These are phyloP conservation scores for Panicum miliaceum DNA, from an alignment of 176 grass and related monocot genomes.

Conservation along the genomic window DNA sequence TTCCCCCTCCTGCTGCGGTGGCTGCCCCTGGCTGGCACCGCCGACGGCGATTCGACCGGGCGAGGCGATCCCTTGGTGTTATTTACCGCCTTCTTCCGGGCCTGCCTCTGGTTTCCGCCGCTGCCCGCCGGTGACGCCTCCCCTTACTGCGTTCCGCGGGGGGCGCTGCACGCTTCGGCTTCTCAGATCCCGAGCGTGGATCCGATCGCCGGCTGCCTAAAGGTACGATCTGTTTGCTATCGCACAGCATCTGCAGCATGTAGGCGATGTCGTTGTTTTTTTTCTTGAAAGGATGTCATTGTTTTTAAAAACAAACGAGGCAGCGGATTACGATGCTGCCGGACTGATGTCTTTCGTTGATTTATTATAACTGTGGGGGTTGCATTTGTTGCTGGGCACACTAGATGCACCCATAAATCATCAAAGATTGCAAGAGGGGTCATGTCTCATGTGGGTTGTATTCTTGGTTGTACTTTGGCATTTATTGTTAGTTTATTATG, in stretches of 20 bases:
- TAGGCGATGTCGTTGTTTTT: too few relatives aligned
- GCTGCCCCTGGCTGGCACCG: not conserved
- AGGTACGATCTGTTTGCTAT: slow-evolving; percentile 38
- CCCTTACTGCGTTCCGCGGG: not conserved
- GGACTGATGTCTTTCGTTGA: not conserved
- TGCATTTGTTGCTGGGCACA: not conserved
- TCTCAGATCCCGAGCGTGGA: slow-evolving; percentile 38
- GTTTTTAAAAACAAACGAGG: too few relatives aligned
- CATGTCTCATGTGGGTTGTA: too few relatives aligned
- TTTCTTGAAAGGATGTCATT: too few relatives aligned
- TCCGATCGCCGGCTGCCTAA: slow-evolving; percentile 22
- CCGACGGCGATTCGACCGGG: not conserved
- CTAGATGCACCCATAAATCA: not conserved
- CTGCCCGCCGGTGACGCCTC: not conserved
- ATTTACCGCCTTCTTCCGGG: not conserved
- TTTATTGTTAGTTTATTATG: not conserved
- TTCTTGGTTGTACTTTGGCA: not conserved
- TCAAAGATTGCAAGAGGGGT: not conserved
- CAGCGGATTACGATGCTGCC: not conserved
- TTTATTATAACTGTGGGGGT: not conserved
- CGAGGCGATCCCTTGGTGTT: not conserved
- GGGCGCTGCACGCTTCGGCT: not conserved
- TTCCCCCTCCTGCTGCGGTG: not conserved
- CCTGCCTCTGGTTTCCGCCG: not conserved
- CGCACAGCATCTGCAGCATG: not conserved